Evolutionary conservation across 495 filamentous ascomycete species (phyloP), one percentile per base, ranked within the genome.

Genomic region (Chaetomidium leptoderma): DNA sequence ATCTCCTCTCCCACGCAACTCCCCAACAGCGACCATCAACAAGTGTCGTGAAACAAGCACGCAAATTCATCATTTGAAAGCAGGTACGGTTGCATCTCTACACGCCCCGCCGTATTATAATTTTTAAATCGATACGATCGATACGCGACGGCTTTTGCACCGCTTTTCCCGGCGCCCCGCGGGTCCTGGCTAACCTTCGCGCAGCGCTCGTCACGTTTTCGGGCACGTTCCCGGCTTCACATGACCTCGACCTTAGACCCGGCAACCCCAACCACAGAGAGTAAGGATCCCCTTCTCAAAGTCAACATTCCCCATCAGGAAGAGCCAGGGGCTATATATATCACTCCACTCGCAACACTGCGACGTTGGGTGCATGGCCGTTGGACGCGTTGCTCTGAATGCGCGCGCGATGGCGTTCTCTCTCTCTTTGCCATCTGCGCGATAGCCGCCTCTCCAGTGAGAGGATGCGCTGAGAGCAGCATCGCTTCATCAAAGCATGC

Each of bases 171-270:
- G 14, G 21, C 14, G 8, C 3, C 58, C 27, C 51, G 35, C 57
- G 54, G 61, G 59, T 52, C 57, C 57, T 40, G 27, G 56, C 64
- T 68, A 59, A 69, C 56, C 11, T 42, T 56, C 30, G 48, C 56
- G 48, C 56, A 62, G 65, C 58, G 55, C 62, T 69, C 66, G 68
- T 69, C 66, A 67, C 66, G 66, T 69, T 67, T 67, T 67, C 60
- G 66, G 66, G 64, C 66, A 69, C 66, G 68, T 69, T 70, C 47
- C 19, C 13, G 1, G 1, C 65, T 65, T 66, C 68, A 70, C 66
- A 66, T 70, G 68, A 68, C 66, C 72, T 73, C 42, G 73, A 72
- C 63, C 68, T 62, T 65, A 19, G 55, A 56, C 64, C 63, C 29
- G 53, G 62, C 62, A 51, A 40, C 55, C 51, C 58, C 59, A 58